Evolutionary conservation across 345 rosid genomes (phyloP).

Genomic region (Gynandropsis gynandra): DNA sequence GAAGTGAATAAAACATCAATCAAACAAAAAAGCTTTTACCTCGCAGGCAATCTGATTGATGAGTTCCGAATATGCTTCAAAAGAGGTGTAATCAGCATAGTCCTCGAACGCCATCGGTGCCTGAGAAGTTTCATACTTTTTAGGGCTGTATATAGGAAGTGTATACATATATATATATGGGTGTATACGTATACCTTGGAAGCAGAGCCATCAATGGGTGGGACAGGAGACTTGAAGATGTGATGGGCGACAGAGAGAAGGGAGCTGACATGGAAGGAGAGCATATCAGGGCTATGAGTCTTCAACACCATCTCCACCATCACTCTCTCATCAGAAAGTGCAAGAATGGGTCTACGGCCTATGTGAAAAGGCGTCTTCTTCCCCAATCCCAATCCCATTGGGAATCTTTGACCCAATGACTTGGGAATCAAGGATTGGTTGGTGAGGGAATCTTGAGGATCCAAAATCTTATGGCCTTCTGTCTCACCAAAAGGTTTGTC

Average conservation of each 20-base stretch:
- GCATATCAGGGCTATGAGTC: slow-evolving; percentile 60
- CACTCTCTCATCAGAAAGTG: slow-evolving; percentile 45
- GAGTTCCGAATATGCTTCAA: slow-evolving; percentile 43
- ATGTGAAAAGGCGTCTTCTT: slow-evolving; percentile 28
- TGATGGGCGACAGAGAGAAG: slow-evolving; percentile 60
- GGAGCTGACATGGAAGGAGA: slow-evolving; percentile 46
- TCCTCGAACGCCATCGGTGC: slow-evolving; percentile 26
- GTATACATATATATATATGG: too few species aligned
- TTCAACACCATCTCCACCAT: slow-evolving; percentile 53
- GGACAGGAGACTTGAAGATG: slow-evolving; percentile 50
- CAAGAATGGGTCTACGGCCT: slow-evolving; percentile 38
- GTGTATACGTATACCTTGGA: slow-evolving; percentile 31
- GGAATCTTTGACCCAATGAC: slow-evolving; percentile 12
- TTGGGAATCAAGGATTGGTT: slow-evolving; percentile 21
- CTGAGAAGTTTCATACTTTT: slow-evolving; percentile 17
- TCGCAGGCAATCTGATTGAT: slow-evolving; percentile 62
- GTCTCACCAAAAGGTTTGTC: slow-evolving; percentile 19
- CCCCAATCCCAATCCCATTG: slow-evolving; percentile 26
- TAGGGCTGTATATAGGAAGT: too few species aligned
- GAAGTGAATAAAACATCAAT: background rate
- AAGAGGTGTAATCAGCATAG: slow-evolving; percentile 37
- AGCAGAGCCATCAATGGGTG: slow-evolving; percentile 28
- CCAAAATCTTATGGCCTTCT: slow-evolving; percentile 15
- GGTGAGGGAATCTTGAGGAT: slow-evolving; percentile 9
- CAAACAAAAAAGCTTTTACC: slow-evolving; percentile 25